phyloP scores from a whole-genome alignment of 2,329 filamentous ascomycete genomes.

The Pseudogymnoascus sp. region DNA sequence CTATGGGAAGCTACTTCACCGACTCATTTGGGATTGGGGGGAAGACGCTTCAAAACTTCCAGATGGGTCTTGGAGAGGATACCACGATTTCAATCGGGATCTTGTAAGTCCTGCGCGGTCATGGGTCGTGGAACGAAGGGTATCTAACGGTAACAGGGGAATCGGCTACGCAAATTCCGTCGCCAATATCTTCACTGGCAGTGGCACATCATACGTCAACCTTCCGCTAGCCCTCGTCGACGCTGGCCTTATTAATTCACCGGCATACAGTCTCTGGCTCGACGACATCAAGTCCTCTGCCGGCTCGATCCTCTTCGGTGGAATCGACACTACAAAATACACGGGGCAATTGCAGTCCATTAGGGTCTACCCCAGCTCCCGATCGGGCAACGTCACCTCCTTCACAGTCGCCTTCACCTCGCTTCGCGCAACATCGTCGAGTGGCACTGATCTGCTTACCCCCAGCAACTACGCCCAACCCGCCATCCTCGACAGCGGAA shows the following conservation, averaged over 20 bases:
- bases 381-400: constrained; percentile 16
- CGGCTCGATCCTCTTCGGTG: constrained; percentile 36
- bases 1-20: constrained; percentile 48
- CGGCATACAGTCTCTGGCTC: constrained; percentile 33
- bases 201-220: constrained; percentile 30
- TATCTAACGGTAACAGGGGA: constrained; percentile 33
- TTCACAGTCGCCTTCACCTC: constrained; percentile 29
- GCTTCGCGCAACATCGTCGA: constrained; percentile 23
- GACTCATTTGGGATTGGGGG: constrained; percentile 47
- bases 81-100: constrained; percentile 46
- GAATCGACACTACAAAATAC: constrained; percentile 39
- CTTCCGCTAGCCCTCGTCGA: constrained; percentile 29
- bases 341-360: constrained; percentile 30
- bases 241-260: constrained; percentile 36
- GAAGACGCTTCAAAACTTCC: constrained; percentile 39
- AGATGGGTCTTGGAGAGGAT: constrained; percentile 45
- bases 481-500: constrained; percentile 58
- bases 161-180: constrained; percentile 42
- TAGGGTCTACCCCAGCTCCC: constrained; percentile 21
- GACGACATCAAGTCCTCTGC: constrained; percentile 29
- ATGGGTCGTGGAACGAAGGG: not conserved
- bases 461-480: constrained; percentile 32
- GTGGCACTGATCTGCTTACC: constrained; percentile 19
- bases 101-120: not conserved
- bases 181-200: constrained; percentile 38